Conservation (phyloP, 192 early-diverging fungal species). For the Backusella tuberculispora region DNA sequence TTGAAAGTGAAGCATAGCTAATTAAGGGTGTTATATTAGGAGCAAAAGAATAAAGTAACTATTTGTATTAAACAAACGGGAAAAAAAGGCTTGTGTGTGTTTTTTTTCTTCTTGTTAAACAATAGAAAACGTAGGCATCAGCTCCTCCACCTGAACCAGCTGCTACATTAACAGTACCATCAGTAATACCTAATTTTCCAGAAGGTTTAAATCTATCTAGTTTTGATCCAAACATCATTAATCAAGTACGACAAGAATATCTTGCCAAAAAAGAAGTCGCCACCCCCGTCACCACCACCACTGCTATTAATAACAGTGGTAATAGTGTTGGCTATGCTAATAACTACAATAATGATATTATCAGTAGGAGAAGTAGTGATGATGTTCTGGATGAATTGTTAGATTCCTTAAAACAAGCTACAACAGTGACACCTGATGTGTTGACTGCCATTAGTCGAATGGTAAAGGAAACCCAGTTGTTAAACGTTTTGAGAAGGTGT, state of each 20-base stretch:
- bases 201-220: constrained; percentile 25
- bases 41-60: neutral
- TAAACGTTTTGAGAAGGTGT: constrained; percentile 13
- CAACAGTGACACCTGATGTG: constrained; percentile 30
- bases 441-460: constrained; percentile 13
- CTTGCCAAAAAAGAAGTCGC: constrained; percentile 14
- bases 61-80: neutral
- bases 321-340: neutral
- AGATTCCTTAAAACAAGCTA: constrained; percentile 10
- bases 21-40: neutral
- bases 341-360: neutral
- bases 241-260: constrained; percentile 32
- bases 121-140: neutral
- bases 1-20: neutral
- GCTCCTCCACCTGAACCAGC: neutral
- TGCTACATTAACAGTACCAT: neutral
- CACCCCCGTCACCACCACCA: too few relatives aligned
- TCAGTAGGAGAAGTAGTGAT: neutral
- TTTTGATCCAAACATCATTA: constrained; percentile 24
- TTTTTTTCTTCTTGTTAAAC: neutral
- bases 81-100: neutral
- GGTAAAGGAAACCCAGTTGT: constrained; percentile 28
- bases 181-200: neutral
- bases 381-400: constrained; percentile 8
- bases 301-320: neutral